Conservation (phyloP, 148 eudicot species). For the Persicaria tinctoria region DNA sequence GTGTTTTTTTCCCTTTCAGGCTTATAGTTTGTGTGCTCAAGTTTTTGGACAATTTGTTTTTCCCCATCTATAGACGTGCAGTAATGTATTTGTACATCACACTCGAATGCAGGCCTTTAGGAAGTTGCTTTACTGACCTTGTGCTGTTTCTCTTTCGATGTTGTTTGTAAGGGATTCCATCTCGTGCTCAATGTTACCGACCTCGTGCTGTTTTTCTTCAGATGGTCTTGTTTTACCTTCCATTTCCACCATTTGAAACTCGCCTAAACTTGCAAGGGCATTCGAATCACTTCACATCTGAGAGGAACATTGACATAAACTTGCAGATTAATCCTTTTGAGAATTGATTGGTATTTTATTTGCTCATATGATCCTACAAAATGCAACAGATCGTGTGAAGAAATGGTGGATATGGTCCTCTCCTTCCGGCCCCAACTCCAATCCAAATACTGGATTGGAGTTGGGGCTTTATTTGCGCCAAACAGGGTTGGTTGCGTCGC, state of each 20-base stretch:
- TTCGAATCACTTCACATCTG: no score
- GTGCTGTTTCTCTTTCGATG: no score
- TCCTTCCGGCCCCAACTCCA: slow-evolving; percentile 30
- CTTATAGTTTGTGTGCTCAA: background rate
- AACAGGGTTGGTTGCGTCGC: slow-evolving; percentile 35
- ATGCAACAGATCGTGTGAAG: slow-evolving; percentile 36
- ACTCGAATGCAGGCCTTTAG: no score
- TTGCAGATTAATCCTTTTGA: no score
- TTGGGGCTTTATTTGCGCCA: slow-evolving; percentile 44
- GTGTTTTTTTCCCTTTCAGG: background rate
- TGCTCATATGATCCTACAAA: background rate
- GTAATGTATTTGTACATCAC: background rate
- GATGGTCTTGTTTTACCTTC: no score
- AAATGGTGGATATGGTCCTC: slow-evolving; percentile 74
- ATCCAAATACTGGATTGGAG: slow-evolving; percentile 41
- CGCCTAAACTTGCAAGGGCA: no score
- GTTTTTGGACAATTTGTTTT: background rate
- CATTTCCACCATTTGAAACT: no score
- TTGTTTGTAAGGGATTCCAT: no score
- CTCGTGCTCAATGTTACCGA: no score
- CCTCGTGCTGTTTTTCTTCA: no score
- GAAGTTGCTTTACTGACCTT: no score
- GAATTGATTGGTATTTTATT: background rate
- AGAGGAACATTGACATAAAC: no score
- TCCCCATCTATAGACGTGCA: background rate